Evolutionary conservation across 1,139 yeast species (phyloP), one percentile per base, ranked within the genome.

Genomic region (Zygoascus sp.): DNA sequence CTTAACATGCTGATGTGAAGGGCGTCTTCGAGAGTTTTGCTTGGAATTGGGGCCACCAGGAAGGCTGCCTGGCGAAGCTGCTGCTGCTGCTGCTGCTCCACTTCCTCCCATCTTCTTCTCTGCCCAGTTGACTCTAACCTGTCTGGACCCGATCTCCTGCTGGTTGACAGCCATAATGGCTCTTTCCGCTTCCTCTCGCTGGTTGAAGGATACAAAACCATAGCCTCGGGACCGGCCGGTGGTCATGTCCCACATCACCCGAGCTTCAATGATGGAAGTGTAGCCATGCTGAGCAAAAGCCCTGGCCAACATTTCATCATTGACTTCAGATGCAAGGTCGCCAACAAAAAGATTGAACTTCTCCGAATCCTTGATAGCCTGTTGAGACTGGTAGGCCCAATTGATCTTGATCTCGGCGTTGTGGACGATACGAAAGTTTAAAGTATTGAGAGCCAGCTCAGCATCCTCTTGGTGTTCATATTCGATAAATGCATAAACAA

Each of bases 231-330:
- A 85, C 62, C 95, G 73, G 32, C 95, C 90, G 19, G 95, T 85
- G 62, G 84, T 90, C 95, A 87, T 87, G 65, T 89, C 96, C 96
- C 96, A 88, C 96, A 89, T 89, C 34, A 89, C 96, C 58, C 88
- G 90, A 15, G 96, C 96, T 62, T 87, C 95, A 45, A 80, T 71
- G 58, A 85, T 70, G 3, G 89, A 76, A 17, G 72, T 71, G 63
- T 79, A 85, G 13, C 42, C 45, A 5, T 28, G 23, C 47, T 70
- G 70, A n/a, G 71, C 58, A 62, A 89, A 89, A 6, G 85, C 75
- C 41, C 65, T 69, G 45, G 72, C 72, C 54, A 89, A 73, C 16
- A 77, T 65, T 55, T 84, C 95, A 64, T 89, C 96, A 60, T 85
- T 82, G 34, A 89, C 83, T 57, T 89, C 96, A 9, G 84, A 75